These are phyloP conservation scores for Senecio squalidus DNA, from an alignment of 140 eudicot genomes.

Conservation along the genomic window DNA sequence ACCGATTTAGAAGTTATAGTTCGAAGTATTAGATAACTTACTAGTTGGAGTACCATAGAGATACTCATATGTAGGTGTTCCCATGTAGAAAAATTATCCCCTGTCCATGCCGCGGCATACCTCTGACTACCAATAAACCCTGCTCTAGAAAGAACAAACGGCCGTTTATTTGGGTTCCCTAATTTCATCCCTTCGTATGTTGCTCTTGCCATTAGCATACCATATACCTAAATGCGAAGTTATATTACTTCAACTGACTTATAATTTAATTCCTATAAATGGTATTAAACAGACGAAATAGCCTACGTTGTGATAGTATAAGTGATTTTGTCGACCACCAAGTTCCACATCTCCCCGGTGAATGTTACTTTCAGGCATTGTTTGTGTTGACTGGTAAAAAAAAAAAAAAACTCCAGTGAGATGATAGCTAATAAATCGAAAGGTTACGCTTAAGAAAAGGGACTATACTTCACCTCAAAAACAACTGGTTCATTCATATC, in stretches of 20 bases:
- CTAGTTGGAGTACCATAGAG: slow-evolving; percentile 96
- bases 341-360: slow-evolving; percentile 83
- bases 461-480: slow-evolving; percentile 48
- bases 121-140: slow-evolving; percentile 96
- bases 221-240: slow-evolving; percentile 59
- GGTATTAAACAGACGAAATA: background rate
- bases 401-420: slow-evolving; percentile 4
- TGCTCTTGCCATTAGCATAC: slow-evolving; percentile 95
- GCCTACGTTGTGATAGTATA: slow-evolving; percentile 82
- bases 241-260: background rate
- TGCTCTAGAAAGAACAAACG: slow-evolving; percentile 96
- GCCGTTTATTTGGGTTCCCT: slow-evolving; percentile 68
- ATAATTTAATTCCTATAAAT: background rate
- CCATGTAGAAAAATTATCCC: slow-evolving; percentile 97
- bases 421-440: background rate
- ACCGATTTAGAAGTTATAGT: background rate
- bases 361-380: slow-evolving; percentile 92
- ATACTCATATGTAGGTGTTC: slow-evolving; percentile 97
- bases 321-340: slow-evolving; percentile 85
- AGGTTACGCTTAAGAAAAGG: background rate
- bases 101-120: slow-evolving; percentile 97
- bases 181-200: slow-evolving; percentile 85
- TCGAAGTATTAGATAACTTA: slow-evolving; percentile 19
- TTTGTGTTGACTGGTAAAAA: slow-evolving; percentile 66
- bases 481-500: slow-evolving; percentile 98